Percentiles rank a stretch among this genome's conserved stretches.
Conservation (phyloP, 2,329 filamentous ascomycete genomes). For the Penicillium sp. region DNA sequence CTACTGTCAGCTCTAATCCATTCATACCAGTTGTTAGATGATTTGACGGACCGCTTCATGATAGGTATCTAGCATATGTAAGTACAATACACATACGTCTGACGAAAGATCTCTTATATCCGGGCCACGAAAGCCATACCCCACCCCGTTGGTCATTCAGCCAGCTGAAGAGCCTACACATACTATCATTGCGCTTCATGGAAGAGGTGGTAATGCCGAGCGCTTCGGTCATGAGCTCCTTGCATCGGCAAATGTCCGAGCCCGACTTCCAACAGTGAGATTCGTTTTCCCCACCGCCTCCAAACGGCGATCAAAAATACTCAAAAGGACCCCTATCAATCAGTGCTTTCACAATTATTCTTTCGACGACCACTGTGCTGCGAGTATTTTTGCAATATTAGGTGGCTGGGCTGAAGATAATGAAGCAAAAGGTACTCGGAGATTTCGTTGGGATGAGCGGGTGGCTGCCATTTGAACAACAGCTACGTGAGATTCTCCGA, state of each 20-base stretch:
- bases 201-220: slow-evolving; percentile 34
- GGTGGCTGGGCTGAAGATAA: slow-evolving; percentile 29
- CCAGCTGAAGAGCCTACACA: slow-evolving; percentile 8
- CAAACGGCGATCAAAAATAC: slow-evolving; percentile 45
- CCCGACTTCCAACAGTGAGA: slow-evolving; percentile 32
- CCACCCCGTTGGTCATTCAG: neutral
- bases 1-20: too few relatives aligned
- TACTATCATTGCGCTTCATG: slow-evolving; percentile 13
- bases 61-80: too few relatives aligned
- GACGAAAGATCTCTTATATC: too few relatives aligned
- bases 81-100: too few relatives aligned
- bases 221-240: slow-evolving; percentile 39
- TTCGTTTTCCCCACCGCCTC: slow-evolving; percentile 55
- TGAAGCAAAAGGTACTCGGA: slow-evolving; percentile 28
- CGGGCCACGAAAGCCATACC: neutral
- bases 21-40: too few relatives aligned
- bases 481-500: slow-evolving; percentile 28
- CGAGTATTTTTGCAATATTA: slow-evolving; percentile 46
- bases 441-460: slow-evolving; percentile 52
- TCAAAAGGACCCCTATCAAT: slow-evolving; percentile 46
- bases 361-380: slow-evolving; percentile 49
- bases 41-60: too few relatives aligned
- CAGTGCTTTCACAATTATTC: slow-evolving; percentile 56
- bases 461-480: slow-evolving; percentile 42
- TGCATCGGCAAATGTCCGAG: slow-evolving; percentile 14